phyloP scores from a whole-genome alignment of 108 stramenopile genomes.

The Nitzschia sp. region DNA sequence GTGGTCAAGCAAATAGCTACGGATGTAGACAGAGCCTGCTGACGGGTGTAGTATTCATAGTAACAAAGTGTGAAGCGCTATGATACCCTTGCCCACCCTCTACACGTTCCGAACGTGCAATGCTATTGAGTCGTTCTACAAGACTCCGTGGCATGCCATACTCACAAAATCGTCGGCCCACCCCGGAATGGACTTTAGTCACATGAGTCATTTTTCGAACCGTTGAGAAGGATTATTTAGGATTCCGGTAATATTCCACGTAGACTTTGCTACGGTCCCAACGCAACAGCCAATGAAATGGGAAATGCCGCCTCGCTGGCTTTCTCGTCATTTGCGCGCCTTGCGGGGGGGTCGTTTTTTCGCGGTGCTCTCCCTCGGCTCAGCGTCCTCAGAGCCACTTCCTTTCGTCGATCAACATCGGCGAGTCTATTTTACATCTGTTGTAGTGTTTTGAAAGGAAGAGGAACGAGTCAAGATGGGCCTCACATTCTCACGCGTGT shows the following conservation, averaged over 20 bases:
- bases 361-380: neutral
- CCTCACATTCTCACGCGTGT: conserved; percentile 86
- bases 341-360: neutral
- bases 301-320: conserved; percentile 4
- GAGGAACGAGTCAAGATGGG: conserved; percentile 68
- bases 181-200: too few species aligned
- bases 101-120: too few species aligned
- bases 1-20: too few species aligned
- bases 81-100: too few species aligned
- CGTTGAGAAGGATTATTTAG: conserved; percentile 14
- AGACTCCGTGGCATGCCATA: too few species aligned
- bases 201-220: conserved; percentile 15
- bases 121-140: too few species aligned
- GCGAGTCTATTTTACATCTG: conserved; percentile 5
- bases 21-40: too few species aligned
- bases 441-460: conserved; percentile 17
- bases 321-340: conserved; percentile 9
- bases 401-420: conserved; percentile 14
- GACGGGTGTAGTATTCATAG: too few species aligned
- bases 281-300: conserved; percentile 24
- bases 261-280: neutral
- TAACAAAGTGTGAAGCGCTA: too few species aligned
- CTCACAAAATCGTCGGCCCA: too few species aligned
- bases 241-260: neutral
- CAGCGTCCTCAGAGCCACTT: conserved; percentile 1